Evolutionary conservation across 371 early-diverging fungal genomes (phyloP).

Genomic region (Batkoa obscura): DNA sequence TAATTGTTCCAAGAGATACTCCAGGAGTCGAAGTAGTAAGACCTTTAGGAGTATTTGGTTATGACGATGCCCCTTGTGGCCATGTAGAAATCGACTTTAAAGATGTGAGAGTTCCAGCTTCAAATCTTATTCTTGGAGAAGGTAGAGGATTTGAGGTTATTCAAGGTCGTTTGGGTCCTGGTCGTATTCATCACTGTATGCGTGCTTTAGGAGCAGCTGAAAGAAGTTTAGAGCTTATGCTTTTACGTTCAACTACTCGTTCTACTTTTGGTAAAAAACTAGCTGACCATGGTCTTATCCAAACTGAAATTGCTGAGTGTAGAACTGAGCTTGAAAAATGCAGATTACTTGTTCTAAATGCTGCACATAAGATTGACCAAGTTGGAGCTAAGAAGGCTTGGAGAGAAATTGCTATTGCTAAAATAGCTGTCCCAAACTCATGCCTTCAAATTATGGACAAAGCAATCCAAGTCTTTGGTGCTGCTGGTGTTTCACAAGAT

Average conservation of each 20-base stretch:
- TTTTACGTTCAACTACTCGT: slow-evolving; percentile 70
- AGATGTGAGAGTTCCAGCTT: slow-evolving; percentile 69
- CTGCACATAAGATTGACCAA: slow-evolving; percentile 78
- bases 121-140: slow-evolving; percentile 79
- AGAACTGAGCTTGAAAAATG: slow-evolving; percentile 83
- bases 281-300: slow-evolving; percentile 59
- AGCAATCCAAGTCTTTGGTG: slow-evolving; percentile 86
- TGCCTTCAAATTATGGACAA: slow-evolving; percentile 52
- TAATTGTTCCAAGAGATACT: slow-evolving; percentile 75
- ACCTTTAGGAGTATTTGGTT: slow-evolving; percentile 78
- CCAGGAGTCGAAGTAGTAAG: slow-evolving; percentile 71
- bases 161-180: slow-evolving; percentile 90
- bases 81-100: slow-evolving; percentile 85
- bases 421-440: slow-evolving; percentile 66
- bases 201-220: slow-evolving; percentile 87
- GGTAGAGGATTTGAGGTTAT: slow-evolving; percentile 94
- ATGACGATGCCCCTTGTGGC: slow-evolving; percentile 89
- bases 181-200: slow-evolving; percentile 38
- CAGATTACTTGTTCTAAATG: slow-evolving; percentile 69
- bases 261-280: slow-evolving; percentile 70
- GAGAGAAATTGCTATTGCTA: slow-evolving; percentile 88
- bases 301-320: slow-evolving; percentile 59
- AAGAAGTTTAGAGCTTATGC: slow-evolving; percentile 67
- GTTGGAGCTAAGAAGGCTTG: slow-evolving; percentile 68
- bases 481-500: slow-evolving; percentile 74